These are phyloP conservation scores for Stentor roeselii DNA, from an alignment of 73 alveolate species.

Conservation along the genomic window DNA sequence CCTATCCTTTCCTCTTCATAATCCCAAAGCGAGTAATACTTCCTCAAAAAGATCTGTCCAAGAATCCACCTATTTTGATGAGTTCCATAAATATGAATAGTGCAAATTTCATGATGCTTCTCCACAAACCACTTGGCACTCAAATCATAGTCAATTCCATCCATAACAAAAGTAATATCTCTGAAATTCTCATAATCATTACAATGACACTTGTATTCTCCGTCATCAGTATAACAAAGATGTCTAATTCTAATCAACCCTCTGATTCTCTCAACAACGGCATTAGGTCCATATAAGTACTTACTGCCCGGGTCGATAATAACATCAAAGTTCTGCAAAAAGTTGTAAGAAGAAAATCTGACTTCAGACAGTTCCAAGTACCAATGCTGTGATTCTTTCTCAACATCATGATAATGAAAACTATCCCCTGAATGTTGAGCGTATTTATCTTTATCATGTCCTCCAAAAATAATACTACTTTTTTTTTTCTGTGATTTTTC, in stretches of 20 bases:
- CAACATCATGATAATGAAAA: not conserved
- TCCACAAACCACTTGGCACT: not conserved
- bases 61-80: not conserved
- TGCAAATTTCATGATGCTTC: not conserved
- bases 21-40: not conserved
- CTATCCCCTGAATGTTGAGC: not conserved
- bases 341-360: not conserved
- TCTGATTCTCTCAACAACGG: not conserved
- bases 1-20: slow-evolving; percentile 1
- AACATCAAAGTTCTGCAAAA: not conserved
- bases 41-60: slow-evolving; percentile 3
- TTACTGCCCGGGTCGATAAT: not conserved
- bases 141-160: not conserved
- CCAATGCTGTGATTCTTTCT: not conserved
- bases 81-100: not conserved
- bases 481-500: not conserved
- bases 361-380: not conserved
- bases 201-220: not conserved
- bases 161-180: too few species aligned
- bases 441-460: not conserved
- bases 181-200: not conserved
- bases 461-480: not conserved
- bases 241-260: not conserved
- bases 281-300: not conserved
- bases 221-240: not conserved